phyloP scores from a whole-genome alignment of 371 early-diverging fungal species.

The Rhizopus microsporus region DNA sequence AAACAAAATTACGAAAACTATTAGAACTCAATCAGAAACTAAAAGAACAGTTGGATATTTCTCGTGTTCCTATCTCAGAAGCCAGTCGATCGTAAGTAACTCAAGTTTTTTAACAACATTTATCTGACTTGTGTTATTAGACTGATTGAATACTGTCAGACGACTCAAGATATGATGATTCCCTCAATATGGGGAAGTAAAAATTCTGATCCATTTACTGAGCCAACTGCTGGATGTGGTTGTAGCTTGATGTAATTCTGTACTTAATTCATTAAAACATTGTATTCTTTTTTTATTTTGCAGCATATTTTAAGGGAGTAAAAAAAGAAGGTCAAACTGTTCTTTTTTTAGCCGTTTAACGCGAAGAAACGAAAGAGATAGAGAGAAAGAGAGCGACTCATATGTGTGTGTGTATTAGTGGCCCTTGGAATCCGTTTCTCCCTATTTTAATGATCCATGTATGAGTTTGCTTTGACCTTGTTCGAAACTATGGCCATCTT shows the following conservation, averaged over 20 bases:
- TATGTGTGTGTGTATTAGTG: too few relatives aligned
- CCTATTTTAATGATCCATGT: too few relatives aligned
- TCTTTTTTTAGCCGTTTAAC: too few relatives aligned
- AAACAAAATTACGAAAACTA: slow-evolving; percentile 74
- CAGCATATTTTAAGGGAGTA: too few relatives aligned
- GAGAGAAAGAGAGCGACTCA: too few relatives aligned
- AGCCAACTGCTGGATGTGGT: slow-evolving; percentile 49
- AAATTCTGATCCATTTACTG: slow-evolving; percentile 78
- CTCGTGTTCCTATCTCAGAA: slow-evolving; percentile 79
- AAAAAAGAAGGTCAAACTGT: too few relatives aligned
- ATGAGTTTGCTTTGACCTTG: too few relatives aligned
- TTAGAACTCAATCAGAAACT: slow-evolving; percentile 79
- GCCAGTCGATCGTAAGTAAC: slow-evolving; percentile 56
- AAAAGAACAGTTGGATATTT: slow-evolving; percentile 78
- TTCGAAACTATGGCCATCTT: too few relatives aligned
- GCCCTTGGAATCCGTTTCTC: too few relatives aligned
- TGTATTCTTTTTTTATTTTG: too few relatives aligned
- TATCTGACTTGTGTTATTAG: slow-evolving; percentile 18
- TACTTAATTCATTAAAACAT: too few relatives aligned
- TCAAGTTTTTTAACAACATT: slow-evolving; percentile 6
- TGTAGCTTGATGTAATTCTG: background rate
- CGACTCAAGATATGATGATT: slow-evolving; percentile 61
- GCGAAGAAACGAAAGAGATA: too few relatives aligned
- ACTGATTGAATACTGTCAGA: slow-evolving; percentile 50
- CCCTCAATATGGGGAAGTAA: slow-evolving; percentile 80